phyloP scores from a whole-genome alignment of 805 yeast species.

The baker's yeast (Saccharomyces cerevisiae) region DNA sequence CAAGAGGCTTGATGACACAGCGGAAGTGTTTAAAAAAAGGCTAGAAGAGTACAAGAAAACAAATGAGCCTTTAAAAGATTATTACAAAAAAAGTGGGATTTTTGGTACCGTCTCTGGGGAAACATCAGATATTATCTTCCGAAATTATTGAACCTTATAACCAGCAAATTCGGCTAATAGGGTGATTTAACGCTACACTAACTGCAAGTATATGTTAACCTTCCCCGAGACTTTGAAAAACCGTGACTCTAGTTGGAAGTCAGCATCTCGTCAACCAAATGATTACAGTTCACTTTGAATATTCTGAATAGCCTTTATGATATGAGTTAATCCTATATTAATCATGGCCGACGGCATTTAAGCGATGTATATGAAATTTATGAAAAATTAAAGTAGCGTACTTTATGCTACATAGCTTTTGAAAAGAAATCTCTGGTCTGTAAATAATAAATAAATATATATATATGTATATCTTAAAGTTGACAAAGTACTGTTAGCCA shows the following conservation, averaged over 20 bases:
- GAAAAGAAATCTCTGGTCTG: neutral
- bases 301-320: neutral
- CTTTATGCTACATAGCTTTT: neutral
- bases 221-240: neutral
- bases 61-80: conserved; percentile 57
- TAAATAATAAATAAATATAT: neutral
- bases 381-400: neutral
- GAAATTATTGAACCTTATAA: conserved; percentile 40
- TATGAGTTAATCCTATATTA: neutral
- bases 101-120: conserved; percentile 58
- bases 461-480: neutral
- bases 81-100: conserved; percentile 44
- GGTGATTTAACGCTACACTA: no score
- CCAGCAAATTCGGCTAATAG: conserved; percentile 22
- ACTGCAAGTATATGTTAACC: neutral
- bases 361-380: neutral
- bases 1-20: conserved; percentile 78
- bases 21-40: conserved; percentile 60
- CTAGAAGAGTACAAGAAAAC: conserved; percentile 52
- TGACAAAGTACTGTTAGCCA: neutral
- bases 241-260: neutral
- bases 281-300: neutral
- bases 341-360: neutral
- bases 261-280: neutral
- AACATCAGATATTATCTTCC: conserved; percentile 82